phyloP scores from a whole-genome alignment of 2,329 filamentous ascomycete genomes.

The Ascosphaera apis region DNA sequence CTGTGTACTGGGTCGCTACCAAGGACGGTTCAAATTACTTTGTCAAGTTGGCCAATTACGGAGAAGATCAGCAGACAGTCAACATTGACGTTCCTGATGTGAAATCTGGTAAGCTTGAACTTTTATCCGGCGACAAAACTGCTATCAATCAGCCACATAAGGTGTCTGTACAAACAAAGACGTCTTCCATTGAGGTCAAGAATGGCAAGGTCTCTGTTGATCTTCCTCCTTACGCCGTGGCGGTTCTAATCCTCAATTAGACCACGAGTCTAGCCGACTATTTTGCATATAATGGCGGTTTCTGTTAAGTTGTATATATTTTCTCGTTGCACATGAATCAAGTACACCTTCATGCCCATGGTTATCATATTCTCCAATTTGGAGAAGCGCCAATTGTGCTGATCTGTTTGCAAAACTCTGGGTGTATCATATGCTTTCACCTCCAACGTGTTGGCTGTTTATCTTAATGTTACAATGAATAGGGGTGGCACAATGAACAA shows the following conservation, averaged over 20 bases:
- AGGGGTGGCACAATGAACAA: too few relatives aligned
- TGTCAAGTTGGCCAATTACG: constrained; percentile 14
- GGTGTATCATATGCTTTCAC: too few relatives aligned
- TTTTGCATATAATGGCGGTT: too few relatives aligned
- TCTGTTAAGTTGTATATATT: too few relatives aligned
- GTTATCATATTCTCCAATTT: too few relatives aligned
- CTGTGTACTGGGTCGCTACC: constrained; percentile 15
- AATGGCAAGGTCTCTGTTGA: constrained; percentile 7
- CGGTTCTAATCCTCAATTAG: constrained; percentile 5
- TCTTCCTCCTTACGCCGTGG: constrained; percentile 8
- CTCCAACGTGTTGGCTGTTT: too few relatives aligned
- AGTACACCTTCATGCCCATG: too few relatives aligned
- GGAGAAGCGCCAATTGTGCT: too few relatives aligned
- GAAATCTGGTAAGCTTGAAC: neutral
- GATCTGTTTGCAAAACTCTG: too few relatives aligned
- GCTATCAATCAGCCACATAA: neutral
- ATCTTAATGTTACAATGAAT: too few relatives aligned
- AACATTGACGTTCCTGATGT: constrained; percentile 9
- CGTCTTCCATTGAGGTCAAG: constrained; percentile 5
- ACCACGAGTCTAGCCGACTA: too few relatives aligned
- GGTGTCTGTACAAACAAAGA: constrained; percentile 3
- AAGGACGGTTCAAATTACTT: constrained; percentile 8
- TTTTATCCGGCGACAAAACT: neutral
- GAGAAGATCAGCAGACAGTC: constrained; percentile 7
- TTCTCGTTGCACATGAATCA: too few relatives aligned